phyloP scores from a whole-genome alignment of 352 stramenopile species.

The Pythium dissotocum region DNA sequence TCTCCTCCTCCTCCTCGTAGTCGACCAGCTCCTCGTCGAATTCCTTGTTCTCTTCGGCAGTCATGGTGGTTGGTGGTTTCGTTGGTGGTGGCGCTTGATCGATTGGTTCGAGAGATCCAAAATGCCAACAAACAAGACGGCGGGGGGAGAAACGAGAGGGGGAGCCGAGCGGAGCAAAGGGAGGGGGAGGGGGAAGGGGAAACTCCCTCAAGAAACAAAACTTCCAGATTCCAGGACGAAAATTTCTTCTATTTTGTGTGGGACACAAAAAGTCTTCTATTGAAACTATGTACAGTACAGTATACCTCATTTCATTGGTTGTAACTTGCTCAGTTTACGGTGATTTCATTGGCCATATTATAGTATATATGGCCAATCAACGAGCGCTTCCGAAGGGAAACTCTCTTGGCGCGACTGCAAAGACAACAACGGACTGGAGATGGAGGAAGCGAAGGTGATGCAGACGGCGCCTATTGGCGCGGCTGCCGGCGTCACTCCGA shows the following conservation, averaged over 20 bases:
- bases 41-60: conserved; percentile 87
- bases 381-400: not conserved
- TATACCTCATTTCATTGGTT: conserved; percentile 10
- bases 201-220: conserved; percentile 8
- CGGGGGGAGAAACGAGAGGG: not conserved
- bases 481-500: not conserved
- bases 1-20: conserved; percentile 90
- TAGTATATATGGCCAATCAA: conserved; percentile 5
- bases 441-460: conserved; percentile 14
- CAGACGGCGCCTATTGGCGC: not conserved
- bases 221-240: conserved; percentile 23
- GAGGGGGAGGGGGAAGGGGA: conserved; percentile 22
- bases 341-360: not conserved
- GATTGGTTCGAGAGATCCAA: conserved; percentile 35
- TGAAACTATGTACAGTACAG: not conserved
- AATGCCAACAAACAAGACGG: conserved; percentile 14
- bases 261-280: conserved; percentile 18
- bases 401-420: not conserved
- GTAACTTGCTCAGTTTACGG: conserved; percentile 5
- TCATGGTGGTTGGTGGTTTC: conserved; percentile 37
- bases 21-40: conserved; percentile 89
- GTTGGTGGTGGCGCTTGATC: conserved; percentile 5
- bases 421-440: conserved; percentile 1
- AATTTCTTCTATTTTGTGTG: conserved; percentile 41
- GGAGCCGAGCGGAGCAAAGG: not conserved